Evolutionary conservation across 1,284 basidiomycete species (phyloP).

Genomic region (Microbotryomycetes sp.): DNA sequence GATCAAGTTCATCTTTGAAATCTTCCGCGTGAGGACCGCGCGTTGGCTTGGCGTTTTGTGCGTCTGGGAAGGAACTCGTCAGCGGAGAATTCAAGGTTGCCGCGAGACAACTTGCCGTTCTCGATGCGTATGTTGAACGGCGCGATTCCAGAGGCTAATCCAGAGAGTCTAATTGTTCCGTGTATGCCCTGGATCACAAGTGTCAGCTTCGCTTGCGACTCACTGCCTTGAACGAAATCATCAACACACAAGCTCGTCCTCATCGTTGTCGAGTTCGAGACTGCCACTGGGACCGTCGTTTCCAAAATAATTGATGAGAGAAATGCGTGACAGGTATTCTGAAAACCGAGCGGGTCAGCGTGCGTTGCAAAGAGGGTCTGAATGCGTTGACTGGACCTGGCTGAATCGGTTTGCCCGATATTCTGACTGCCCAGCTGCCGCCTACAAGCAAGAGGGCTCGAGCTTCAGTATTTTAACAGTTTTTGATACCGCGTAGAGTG

Average conservation of each 20-base stretch:
- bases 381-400: slow-evolving; percentile 47
- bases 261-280: slow-evolving; percentile 62
- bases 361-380: not conserved
- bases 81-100: no score
- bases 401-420: slow-evolving; percentile 73
- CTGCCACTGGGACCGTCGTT: slow-evolving; percentile 70
- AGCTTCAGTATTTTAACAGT: not conserved
- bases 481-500: not conserved
- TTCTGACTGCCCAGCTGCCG: slow-evolving; percentile 81
- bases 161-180: slow-evolving; percentile 59
- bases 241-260: slow-evolving; percentile 57
- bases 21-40: slow-evolving; percentile 46
- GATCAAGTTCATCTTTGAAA: slow-evolving; percentile 60
- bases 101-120: no score
- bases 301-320: slow-evolving; percentile 76
- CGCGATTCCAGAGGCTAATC: slow-evolving; percentile 66
- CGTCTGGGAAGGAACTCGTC: slow-evolving; percentile 52
- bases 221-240: not conserved
- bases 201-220: not conserved
- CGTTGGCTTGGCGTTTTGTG: slow-evolving; percentile 7
- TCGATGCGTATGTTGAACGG: slow-evolving; percentile 71
- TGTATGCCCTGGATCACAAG: slow-evolving; percentile 54
- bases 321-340: slow-evolving; percentile 54
- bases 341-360: slow-evolving; percentile 37
- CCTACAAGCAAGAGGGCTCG: slow-evolving; percentile 38